These are phyloP conservation scores for Eucalyptus melliodora DNA, from an alignment of 345 rosid genomes.

Conservation along the genomic window DNA sequence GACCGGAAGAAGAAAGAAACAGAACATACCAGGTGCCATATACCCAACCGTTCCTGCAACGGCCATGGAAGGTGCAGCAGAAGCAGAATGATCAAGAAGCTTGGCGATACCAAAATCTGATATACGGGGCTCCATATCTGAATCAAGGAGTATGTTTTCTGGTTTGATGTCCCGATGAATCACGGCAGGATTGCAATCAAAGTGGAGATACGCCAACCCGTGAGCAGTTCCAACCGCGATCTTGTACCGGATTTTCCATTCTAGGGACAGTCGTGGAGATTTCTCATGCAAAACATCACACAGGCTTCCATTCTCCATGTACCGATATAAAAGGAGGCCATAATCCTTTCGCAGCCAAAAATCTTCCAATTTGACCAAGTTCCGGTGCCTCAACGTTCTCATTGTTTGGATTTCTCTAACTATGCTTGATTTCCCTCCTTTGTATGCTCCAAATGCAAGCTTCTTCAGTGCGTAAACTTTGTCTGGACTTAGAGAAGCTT, in stretches of 20 bases:
- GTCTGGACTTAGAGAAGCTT: constrained; percentile 34
- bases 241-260: constrained; percentile 49
- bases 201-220: constrained; percentile 76
- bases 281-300: constrained; percentile 37
- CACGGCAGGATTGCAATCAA: constrained; percentile 60
- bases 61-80: constrained; percentile 18
- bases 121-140: constrained; percentile 66
- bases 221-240: constrained; percentile 62
- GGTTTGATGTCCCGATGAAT: constrained; percentile 84
- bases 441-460: constrained; percentile 28
- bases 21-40: constrained; percentile 60
- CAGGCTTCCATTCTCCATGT: constrained; percentile 75
- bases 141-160: constrained; percentile 59
- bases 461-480: constrained; percentile 51
- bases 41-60: constrained; percentile 69
- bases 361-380: constrained; percentile 61
- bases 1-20: not conserved
- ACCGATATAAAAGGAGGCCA: constrained; percentile 49
- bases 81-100: constrained; percentile 40
- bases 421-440: constrained; percentile 40
- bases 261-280: constrained; percentile 10
- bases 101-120: constrained; percentile 79
- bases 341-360: constrained; percentile 64
- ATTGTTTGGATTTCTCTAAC: constrained; percentile 52
- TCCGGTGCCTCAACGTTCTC: constrained; percentile 59